These are phyloP conservation scores for Pelargonium nanum DNA, from an alignment of 345 rosid genomes.

Conservation along the genomic window DNA sequence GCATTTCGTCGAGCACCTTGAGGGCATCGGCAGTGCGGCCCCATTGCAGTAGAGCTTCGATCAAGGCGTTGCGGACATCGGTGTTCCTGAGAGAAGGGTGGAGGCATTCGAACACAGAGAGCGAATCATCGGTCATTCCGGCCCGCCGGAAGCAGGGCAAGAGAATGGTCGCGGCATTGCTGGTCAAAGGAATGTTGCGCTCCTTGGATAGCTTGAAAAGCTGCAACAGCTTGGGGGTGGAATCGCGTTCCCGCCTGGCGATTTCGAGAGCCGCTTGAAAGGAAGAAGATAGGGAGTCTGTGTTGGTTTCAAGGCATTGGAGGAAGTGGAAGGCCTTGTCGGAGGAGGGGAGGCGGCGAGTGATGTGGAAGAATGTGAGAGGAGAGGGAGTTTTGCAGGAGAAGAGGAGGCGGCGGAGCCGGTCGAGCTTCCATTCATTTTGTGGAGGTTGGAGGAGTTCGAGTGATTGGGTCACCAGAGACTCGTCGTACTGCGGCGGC, in stretches of 20 bases:
- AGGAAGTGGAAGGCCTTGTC: constrained; percentile 52
- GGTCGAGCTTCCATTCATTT: constrained; percentile 42
- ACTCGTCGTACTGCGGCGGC: constrained; percentile 16
- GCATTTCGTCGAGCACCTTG: constrained; percentile 89
- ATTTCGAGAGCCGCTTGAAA: constrained; percentile 50
- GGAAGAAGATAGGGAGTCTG: constrained; percentile 27
- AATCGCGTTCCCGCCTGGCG: constrained; percentile 34
- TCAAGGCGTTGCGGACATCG: constrained; percentile 31
- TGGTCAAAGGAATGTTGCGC: constrained; percentile 35
- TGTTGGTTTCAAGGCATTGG: constrained; percentile 23
- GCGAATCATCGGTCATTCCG: constrained; percentile 35
- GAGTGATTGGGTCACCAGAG: constrained; percentile 23
- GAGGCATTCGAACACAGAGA: constrained; percentile 32
- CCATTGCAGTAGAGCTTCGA: constrained; percentile 19
- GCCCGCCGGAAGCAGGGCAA: constrained; percentile 38
- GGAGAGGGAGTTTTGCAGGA: constrained; percentile 28
- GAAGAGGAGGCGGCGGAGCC: constrained; percentile 34
- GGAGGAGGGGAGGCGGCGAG: constrained; percentile 44
- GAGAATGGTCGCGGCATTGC: constrained; percentile 33
- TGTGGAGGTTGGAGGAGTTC: constrained; percentile 38
- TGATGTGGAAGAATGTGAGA: constrained; percentile 28
- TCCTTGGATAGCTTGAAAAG: constrained; percentile 44
- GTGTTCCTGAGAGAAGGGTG: constrained; percentile 27
- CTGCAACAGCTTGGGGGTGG: constrained; percentile 21
- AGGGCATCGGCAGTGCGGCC: constrained; percentile 43